phyloP scores from a whole-genome alignment of 345 rosid species.

The Streptanthus diversifolius region DNA sequence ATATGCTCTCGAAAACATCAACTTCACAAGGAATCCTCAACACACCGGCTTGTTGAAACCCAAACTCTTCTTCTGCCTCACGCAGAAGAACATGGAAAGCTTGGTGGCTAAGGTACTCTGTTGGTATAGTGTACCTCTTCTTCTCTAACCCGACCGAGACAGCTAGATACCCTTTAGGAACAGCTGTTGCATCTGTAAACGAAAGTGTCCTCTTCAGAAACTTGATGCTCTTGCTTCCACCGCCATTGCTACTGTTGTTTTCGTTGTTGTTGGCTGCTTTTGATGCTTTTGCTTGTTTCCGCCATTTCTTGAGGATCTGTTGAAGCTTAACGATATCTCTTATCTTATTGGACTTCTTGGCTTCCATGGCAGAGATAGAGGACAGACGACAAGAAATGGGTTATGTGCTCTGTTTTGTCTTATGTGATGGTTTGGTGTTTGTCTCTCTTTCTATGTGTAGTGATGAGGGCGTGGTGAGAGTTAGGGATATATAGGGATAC shows the following conservation, averaged over 20 bases:
- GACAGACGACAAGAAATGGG: not conserved
- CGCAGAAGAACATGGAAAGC: conserved; percentile 52
- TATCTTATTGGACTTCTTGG: conserved; percentile 78
- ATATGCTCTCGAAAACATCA: conserved; percentile 44
- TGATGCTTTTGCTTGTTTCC: conserved; percentile 60
- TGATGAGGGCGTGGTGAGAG: conserved; percentile 3
- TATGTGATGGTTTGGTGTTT: conserved; percentile 11
- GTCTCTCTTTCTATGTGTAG: not conserved
- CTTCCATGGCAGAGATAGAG: conserved; percentile 44
- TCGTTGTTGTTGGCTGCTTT: conserved; percentile 19
- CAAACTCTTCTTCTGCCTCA: conserved; percentile 79
- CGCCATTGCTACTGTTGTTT: conserved; percentile 9
- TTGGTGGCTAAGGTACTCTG: conserved; percentile 51
- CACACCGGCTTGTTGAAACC: conserved; percentile 68
- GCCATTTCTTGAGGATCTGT: conserved; percentile 85
- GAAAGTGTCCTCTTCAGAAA: conserved; percentile 78
- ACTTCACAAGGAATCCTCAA: conserved; percentile 63
- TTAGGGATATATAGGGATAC: conserved; percentile 12
- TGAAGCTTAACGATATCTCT: conserved; percentile 86
- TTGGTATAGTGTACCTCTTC: conserved; percentile 63
- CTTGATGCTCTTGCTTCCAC: conserved; percentile 49
- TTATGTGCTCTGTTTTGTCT: not conserved
- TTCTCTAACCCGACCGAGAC: conserved; percentile 61
- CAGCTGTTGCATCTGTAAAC: conserved; percentile 43
- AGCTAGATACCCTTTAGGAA: conserved; percentile 62